Base-by-base conservation (phyloP, 345 rosid species). In the Murraya koenigii region DNA sequence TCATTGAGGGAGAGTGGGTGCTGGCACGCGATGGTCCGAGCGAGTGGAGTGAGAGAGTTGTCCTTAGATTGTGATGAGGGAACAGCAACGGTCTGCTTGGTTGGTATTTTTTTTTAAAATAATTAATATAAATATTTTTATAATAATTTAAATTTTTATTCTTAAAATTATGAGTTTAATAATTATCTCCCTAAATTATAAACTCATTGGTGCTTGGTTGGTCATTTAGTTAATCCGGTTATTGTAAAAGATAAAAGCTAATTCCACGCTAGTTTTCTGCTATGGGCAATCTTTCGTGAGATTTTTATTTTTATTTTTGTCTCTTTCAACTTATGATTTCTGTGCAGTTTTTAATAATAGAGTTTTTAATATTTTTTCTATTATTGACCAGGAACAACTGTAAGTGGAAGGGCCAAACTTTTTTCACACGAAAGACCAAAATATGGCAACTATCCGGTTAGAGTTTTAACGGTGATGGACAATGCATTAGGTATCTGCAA, bases 171-270 rank as follows among this genome's bases (percentile, higher is more conserved):
- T n/a, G n/a, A n/a, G n/a, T n/a, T n/a, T n/a, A n/a, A n/a, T n/a
- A n/a, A n/a, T n/a, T n/a, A n/a, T n/a, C n/a, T n/a, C n/a, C n/a
- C n/a, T n/a, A n/a, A n/a, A n/a, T n/a, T n/a, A n/a, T n/a, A n/a
- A n/a, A n/a, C n/a, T n/a, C n/a, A n/a, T n/a, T n/a, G n/a, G n/a
- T 25, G 70, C 19, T 61, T 49, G 41, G 63, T 63, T 69, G 71
- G 30, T 22, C 7, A 1, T 3, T 38, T 36, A 41, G 68, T 14
- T 22, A 13, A 35, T 2, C 10, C 26, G 13, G 17, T n/a, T 13
- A 22, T 2, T 15, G 72, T 26, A 25, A 2, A 25, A 19, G 9
- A 2, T 4, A 6, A 26, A 69, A 28, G 9, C 60, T 49, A 69
- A 49, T 13, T 47, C 39, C 74, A 28, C 26, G 1, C 60, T 3